Evolutionary conservation across 2,329 filamentous ascomycete species (phyloP), one percentile per base, ranked within the genome.

Genomic region (Aspergillus quadricinctus): DNA sequence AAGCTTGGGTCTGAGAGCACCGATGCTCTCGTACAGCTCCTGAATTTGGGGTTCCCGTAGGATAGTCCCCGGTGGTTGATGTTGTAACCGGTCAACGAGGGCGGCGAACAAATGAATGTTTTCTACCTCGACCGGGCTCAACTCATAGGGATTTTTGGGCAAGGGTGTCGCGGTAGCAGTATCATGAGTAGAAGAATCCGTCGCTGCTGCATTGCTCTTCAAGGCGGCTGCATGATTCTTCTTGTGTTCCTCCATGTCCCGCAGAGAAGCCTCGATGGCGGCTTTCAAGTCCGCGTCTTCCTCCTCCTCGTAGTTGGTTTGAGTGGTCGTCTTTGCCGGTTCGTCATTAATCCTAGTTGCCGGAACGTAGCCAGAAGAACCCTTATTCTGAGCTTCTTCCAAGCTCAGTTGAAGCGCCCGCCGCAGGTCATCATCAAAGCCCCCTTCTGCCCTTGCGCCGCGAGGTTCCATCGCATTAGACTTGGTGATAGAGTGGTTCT

Each of bases 171-270:
- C 59, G 46, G 80, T 78, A n/a, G 82, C 77, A 25, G 81, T 71
- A 10, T 80, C 74, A 2, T 78, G 72, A 3, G 78, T 72, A 17
- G 78, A 74, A 27, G 79, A 77, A 1, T 80, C 77, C 40, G 78
- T 81, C 0, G 83, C 81, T 1, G 88, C 83, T 59, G 94, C 21
- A 14, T 46, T 90, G 68, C 90, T 86, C 71, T 94, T 95, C 65
- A 97, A 81, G 1, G 86, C 86, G 4, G 88, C 89, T 1, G 92
- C 86, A 71, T 97, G 92, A 64, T 87, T 87, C 75, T 93, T 88
- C 80, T 99, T 97, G 72, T 99, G 93, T 72, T 97, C 90, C 74
- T 99, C 94, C 91, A 97, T 97, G 69, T 99, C 94, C 25, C 90
- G 89, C 57, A 99, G 73, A 4, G 94, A 97, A 19, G 95, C 92